Evolutionary conservation across 108 stramenopile genomes (phyloP), one percentile per base, ranked within the genome.

Genomic region (Nitzschia sp.): DNA sequence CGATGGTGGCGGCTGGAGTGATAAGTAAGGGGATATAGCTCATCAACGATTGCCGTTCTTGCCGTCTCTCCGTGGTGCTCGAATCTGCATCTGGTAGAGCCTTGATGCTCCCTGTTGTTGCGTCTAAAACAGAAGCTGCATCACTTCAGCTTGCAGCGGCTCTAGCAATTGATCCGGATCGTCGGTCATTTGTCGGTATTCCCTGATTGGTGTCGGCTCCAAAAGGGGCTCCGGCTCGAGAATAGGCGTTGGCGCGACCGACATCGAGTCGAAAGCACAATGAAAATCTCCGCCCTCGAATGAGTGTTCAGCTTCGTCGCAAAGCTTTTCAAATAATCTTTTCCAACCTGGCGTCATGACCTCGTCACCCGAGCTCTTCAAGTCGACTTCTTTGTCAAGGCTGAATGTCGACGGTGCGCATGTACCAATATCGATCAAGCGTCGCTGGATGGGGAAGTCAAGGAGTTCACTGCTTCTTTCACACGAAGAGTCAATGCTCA

Each of bases 151-250:
- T 13, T 6, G 13, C 38, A 42, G 13, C 9, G 38, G 38, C 13
- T 42, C 38, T 42, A 42, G 38, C 38, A 6, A 42, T 9, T 6
- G 38, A 42, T 42, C 38, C 38, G 38, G 9, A 42, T 13, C 38
- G 49, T 19, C 4, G n/a, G 11, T 51, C 21, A 19, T 4, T 23
- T 19, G n/a, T 17, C 13, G 21, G 21, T 51, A 9, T n/a, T 58
- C 57, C 11, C 57, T 11, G 8, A 58, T 3, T 5, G 57, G 57
- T 11, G 57, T 58, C 21, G 57, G 57, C 29, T 58, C 57, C 6
- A 58, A 5, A 11, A 58, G 11, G 5, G n/a, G 21, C 5, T 51
- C 49, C 18, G 8, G 49, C 21, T 21, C 49, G 49, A 13, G 9
- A 6, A 42, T 42, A 13, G 38, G 38, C 13, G 38, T 42, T 42